A percentile compares a stretch with the other conserved stretches of the same genome.
These are phyloP conservation scores for Fusarium sp. DNA, from an alignment of 2,329 filamentous ascomycete genomes.

Conservation along the genomic window DNA sequence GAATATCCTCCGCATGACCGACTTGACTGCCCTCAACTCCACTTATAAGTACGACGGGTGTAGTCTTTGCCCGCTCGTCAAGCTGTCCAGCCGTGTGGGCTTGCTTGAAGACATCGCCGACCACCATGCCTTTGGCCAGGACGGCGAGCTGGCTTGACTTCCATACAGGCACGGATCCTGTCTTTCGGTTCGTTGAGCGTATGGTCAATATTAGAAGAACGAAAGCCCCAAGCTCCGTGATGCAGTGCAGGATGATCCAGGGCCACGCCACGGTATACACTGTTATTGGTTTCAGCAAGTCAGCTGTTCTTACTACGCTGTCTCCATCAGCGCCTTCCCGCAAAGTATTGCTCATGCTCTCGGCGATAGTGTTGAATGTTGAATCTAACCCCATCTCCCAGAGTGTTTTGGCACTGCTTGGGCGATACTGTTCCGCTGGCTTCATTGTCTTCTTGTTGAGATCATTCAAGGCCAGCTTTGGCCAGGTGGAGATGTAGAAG, in stretches of 20 bases:
- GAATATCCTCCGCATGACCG: not conserved
- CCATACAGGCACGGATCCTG: slow-evolving; percentile 14
- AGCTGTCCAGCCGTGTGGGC: slow-evolving; percentile 7
- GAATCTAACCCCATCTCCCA: slow-evolving; percentile 13
- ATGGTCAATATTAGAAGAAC: slow-evolving; percentile 17
- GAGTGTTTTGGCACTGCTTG: slow-evolving; percentile 18
- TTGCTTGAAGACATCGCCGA: slow-evolving; percentile 19
- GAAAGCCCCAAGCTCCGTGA: slow-evolving; percentile 15
- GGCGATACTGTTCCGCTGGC: slow-evolving; percentile 17
- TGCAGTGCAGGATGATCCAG: slow-evolving; percentile 29
- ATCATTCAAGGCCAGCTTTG: too few relatives aligned
- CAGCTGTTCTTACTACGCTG: not conserved
- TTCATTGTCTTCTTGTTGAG: not conserved
- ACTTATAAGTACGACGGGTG: slow-evolving; percentile 6
- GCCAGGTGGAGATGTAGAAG: slow-evolving; percentile 12
- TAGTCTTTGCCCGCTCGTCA: slow-evolving; percentile 15
- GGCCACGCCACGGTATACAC: slow-evolving; percentile 28
- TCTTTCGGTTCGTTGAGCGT: not conserved
- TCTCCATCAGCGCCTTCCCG: slow-evolving; percentile 13
- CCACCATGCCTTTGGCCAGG: slow-evolving; percentile 16
- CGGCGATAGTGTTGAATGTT: slow-evolving; percentile 26
- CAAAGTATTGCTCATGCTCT: slow-evolving; percentile 36
- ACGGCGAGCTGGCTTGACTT: slow-evolving; percentile 36
- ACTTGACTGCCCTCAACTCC: not conserved
- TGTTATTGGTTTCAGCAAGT: slow-evolving; percentile 10